Percentiles rank a stretch among this genome's conserved stretches.
Evolutionary conservation across 208 protist species (phyloP).

Genomic region (Angomonas deanei): DNA sequence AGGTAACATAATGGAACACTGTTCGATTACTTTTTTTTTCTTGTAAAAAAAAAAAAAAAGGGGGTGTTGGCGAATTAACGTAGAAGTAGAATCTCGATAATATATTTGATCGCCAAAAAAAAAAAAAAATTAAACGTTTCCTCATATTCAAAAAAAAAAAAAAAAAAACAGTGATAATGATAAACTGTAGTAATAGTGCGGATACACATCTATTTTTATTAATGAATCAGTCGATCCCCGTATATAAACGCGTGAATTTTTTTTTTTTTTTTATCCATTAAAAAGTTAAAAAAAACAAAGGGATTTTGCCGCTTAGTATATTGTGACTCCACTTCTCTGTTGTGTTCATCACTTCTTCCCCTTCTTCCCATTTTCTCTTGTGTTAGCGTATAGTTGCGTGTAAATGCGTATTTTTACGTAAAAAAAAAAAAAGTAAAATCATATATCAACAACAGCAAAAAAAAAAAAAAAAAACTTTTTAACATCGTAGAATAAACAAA

Average conservation of each 20-base stretch:
- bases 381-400: not conserved
- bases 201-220: conserved; percentile 7
- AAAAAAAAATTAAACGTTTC: conserved; percentile 4
- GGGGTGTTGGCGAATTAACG: not conserved
- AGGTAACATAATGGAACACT: no score
- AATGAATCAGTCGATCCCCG: no score
- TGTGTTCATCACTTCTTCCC: not conserved
- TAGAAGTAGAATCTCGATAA: not conserved
- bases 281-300: not conserved
- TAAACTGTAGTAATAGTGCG: not conserved
- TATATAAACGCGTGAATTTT: no score
- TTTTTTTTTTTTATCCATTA: not conserved
- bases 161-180: not conserved
- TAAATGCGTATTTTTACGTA: not conserved
- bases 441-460: not conserved
- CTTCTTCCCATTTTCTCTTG: not conserved
- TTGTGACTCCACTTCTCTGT: conserved; percentile 7
- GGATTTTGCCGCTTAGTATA: not conserved
- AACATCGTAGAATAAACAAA: not conserved
- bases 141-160: not conserved
- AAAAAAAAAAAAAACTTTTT: conserved; percentile 4
- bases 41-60: conserved; percentile 4
- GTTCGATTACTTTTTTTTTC: no score
- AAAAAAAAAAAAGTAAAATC: not conserved
- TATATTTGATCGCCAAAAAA: no score